Conservation (phyloP, 1,284 basidiomycete species). For the Leccinum colubrinum region DNA sequence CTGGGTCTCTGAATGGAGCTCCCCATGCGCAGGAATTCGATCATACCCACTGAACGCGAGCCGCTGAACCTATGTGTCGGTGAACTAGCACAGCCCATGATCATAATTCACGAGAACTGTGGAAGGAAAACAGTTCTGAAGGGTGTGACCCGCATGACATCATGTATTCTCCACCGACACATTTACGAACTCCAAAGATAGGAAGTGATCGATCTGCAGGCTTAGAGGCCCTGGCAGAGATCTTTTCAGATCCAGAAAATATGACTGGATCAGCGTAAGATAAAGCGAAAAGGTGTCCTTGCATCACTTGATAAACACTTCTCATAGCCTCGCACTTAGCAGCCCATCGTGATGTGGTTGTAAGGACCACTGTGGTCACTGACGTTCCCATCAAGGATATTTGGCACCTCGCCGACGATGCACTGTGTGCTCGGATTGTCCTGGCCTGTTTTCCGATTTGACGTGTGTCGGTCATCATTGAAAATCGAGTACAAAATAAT, state of each 20-base stretch:
- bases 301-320: background rate
- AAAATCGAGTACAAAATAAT: background rate
- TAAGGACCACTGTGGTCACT: background rate
- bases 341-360: background rate
- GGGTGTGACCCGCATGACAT: too few species aligned
- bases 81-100: too few species aligned
- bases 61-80: too few species aligned
- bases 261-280: background rate
- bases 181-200: too few species aligned
- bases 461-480: background rate
- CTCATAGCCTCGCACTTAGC: background rate
- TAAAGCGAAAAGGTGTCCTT: background rate
- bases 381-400: slow-evolving; percentile 42
- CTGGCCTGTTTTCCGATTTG: slow-evolving; percentile 39
- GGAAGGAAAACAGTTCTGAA: too few species aligned
- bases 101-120: too few species aligned
- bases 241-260: background rate
- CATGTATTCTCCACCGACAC: too few species aligned
- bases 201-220: too few species aligned
- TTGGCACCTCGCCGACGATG: slow-evolving; percentile 44
- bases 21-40: too few species aligned
- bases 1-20: too few species aligned
- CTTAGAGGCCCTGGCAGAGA: background rate
- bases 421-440: slow-evolving; percentile 55
- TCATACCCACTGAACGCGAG: too few species aligned